These are phyloP conservation scores for Vigna trinervia DNA, from an alignment of 306 rosid species.

Conservation along the genomic window DNA sequence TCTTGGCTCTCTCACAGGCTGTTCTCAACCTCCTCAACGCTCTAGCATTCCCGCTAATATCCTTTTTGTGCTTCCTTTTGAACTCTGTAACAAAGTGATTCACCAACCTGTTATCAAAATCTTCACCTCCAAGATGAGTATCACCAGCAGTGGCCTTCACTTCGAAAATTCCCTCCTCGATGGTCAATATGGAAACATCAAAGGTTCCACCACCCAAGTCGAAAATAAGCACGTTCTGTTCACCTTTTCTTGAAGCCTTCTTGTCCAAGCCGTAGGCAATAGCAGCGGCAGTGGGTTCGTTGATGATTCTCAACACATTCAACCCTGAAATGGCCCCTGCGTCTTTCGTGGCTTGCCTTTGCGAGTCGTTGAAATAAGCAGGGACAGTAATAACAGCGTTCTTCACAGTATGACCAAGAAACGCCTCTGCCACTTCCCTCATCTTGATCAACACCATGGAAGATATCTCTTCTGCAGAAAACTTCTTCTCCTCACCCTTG, in stretches of 20 bases:
- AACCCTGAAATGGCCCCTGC: conserved; percentile 71
- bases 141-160: conserved; percentile 89
- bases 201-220: conserved; percentile 85
- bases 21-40: conserved; percentile 83
- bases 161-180: conserved; percentile 85
- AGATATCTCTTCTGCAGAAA: conserved; percentile 74
- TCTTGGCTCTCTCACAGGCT: conserved; percentile 79
- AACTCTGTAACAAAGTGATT: conserved; percentile 79
- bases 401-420: conserved; percentile 60
- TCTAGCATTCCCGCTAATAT: conserved; percentile 70
- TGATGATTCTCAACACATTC: conserved; percentile 77
- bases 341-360: conserved; percentile 86
- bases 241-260: conserved; percentile 70
- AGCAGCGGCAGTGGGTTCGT: conserved; percentile 86
- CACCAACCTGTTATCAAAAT: conserved; percentile 82
- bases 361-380: conserved; percentile 87
- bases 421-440: conserved; percentile 75
- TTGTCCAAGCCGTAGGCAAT: conserved; percentile 87
- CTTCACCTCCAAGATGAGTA: conserved; percentile 88
- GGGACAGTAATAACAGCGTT: conserved; percentile 85
- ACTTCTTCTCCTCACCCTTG: conserved; percentile 76
- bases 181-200: conserved; percentile 72
- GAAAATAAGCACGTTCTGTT: conserved; percentile 78
- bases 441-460: conserved; percentile 79
- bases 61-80: conserved; percentile 74